These are phyloP conservation scores for Nakazawaea sp. DNA, from an alignment of 805 yeast species.

Conservation along the genomic window DNA sequence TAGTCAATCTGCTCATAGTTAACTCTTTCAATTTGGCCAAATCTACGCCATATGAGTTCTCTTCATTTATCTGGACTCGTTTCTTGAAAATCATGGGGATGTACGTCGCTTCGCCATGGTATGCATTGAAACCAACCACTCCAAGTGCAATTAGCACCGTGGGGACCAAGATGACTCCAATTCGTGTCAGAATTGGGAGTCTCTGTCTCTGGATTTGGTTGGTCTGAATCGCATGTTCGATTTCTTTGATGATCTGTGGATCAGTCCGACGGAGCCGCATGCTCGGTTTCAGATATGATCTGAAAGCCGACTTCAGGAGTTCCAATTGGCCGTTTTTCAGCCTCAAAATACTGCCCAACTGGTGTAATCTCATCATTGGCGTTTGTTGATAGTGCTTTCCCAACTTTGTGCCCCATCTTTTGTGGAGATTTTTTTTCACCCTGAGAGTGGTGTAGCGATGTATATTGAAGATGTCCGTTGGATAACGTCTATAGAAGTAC, in stretches of 20 bases:
- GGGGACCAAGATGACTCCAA: constrained; percentile 17
- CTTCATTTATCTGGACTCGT: constrained; percentile 17
- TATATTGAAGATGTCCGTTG: too few relatives aligned
- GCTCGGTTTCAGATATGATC: too few relatives aligned
- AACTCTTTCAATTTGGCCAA: constrained; percentile 19
- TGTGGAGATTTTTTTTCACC: too few relatives aligned
- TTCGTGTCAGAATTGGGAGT: constrained; percentile 14
- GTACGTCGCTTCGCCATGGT: constrained; percentile 22
- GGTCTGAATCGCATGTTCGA: constrained; percentile 5
- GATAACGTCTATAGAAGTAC: too few relatives aligned
- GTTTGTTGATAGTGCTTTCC: too few relatives aligned
- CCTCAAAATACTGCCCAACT: too few relatives aligned
- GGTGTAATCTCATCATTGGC: too few relatives aligned
- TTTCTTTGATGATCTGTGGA: not conserved
- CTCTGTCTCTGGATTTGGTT: not conserved
- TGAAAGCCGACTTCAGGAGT: too few relatives aligned
- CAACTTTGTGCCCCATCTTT: too few relatives aligned
- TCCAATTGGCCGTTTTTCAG: too few relatives aligned
- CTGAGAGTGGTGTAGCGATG: too few relatives aligned
- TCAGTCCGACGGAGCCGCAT: too few relatives aligned
- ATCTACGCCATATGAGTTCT: constrained; percentile 21
- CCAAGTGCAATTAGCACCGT: constrained; percentile 17
- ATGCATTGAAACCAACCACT: constrained; percentile 22
- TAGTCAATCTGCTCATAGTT: constrained; percentile 18
- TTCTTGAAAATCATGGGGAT: constrained; percentile 24